Conservation (phyloP, 257 asterid genomes). For the Fraxinus excelsior region DNA sequence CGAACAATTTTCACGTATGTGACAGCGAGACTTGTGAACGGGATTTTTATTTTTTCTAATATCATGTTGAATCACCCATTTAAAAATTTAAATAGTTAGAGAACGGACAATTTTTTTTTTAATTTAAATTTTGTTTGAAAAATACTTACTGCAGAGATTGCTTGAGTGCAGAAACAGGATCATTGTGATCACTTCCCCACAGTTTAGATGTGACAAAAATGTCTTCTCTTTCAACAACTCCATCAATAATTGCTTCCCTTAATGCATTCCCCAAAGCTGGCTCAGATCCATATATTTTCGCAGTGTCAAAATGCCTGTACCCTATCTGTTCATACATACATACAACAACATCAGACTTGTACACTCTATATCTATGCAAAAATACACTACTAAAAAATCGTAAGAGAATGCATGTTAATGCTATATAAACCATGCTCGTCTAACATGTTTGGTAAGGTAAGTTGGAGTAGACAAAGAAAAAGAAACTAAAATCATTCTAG, state of each 20-base stretch:
- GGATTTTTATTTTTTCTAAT: no score
- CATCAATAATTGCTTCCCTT: conserved; percentile 43
- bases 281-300: conserved; percentile 80
- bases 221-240: conserved; percentile 51
- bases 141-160: conserved; percentile 61
- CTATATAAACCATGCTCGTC: neutral
- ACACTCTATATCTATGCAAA: neutral
- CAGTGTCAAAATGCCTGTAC: conserved; percentile 83
- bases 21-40: no score
- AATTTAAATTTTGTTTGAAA: no score
- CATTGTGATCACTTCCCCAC: conserved; percentile 85
- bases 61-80: neutral
- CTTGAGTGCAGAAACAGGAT: conserved; percentile 70
- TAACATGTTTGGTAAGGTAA: neutral
- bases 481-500: neutral
- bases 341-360: neutral
- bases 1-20: no score
- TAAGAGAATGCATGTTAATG: neutral
- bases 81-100: no score
- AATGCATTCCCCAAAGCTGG: conserved; percentile 70
- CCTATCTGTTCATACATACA: conserved; percentile 54
- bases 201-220: conserved; percentile 71
- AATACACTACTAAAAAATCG: neutral
- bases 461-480: neutral
- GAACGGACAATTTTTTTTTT: no score